phyloP scores from a whole-genome alignment of 2,329 filamentous ascomycete species.

The Diaporthe vexans region DNA sequence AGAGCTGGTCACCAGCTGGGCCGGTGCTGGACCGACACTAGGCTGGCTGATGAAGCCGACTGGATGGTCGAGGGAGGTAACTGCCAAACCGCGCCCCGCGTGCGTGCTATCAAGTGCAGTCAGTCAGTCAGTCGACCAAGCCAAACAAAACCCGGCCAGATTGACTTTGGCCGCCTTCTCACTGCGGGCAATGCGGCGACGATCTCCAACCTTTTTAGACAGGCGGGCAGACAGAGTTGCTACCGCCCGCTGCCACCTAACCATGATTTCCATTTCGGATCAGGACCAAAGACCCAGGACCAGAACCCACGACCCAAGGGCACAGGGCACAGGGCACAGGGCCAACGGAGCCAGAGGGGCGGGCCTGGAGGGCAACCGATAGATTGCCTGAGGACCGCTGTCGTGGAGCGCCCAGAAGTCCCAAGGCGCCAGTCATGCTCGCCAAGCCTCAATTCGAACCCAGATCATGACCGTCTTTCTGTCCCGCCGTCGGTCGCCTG shows the following conservation, averaged over 20 bases:
- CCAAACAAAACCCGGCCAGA: background rate
- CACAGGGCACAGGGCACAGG: too few relatives aligned
- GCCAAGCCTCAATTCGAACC: constrained; percentile 30
- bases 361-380: constrained; percentile 14
- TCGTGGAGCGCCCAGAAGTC: constrained; percentile 30
- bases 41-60: too few relatives aligned
- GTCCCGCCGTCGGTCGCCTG: background rate
- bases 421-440: constrained; percentile 35
- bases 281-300: too few relatives aligned
- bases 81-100: constrained; percentile 12
- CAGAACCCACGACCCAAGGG: background rate
- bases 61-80: background rate
- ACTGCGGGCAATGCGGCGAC: constrained; percentile 12
- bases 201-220: background rate
- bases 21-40: too few relatives aligned
- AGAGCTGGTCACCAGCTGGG: too few relatives aligned
- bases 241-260: too few relatives aligned
- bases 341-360: constrained; percentile 12
- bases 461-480: constrained; percentile 17
- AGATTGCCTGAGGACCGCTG: constrained; percentile 16
- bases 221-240: too few relatives aligned
- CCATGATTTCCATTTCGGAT: too few relatives aligned
- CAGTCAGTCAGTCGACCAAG: too few relatives aligned
- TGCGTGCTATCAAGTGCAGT: too few relatives aligned
- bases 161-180: constrained; percentile 20